Conservation (phyloP, 2,329 filamentous ascomycete species). For the Alternaria conjuncta region DNA sequence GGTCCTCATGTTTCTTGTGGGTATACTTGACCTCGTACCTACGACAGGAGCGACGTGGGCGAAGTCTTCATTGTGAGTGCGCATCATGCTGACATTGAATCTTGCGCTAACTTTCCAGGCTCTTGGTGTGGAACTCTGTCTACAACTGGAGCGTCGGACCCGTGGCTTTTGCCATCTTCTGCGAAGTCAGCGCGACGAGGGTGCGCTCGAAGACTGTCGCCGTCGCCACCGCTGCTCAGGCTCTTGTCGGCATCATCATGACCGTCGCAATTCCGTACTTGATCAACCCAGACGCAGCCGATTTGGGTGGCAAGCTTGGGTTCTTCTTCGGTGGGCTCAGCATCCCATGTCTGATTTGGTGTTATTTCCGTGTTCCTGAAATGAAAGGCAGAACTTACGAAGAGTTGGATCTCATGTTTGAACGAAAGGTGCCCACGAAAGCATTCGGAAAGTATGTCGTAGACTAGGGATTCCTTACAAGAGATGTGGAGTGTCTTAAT, state of each 20-base stretch:
- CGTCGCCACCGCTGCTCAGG: background rate
- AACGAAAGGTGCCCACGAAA: background rate
- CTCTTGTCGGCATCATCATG: background rate
- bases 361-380: constrained; percentile 50
- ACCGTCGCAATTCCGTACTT: constrained; percentile 49
- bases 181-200: background rate
- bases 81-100: background rate
- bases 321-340: constrained; percentile 51
- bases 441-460: background rate
- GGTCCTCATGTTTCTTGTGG: background rate
- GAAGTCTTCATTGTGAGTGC: background rate
- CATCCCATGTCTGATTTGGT: constrained; percentile 44
- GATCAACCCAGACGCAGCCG: constrained; percentile 50
- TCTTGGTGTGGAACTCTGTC: background rate
- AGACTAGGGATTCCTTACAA: background rate
- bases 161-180: background rate
- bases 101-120: background rate
- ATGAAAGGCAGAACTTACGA: constrained; percentile 51
- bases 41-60: background rate
- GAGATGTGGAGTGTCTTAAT: background rate
- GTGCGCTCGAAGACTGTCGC: background rate
- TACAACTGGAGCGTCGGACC: background rate
- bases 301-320: constrained; percentile 51
- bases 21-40: background rate
- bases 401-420: constrained; percentile 45